Conservation (phyloP, 495 filamentous ascomycete species). For the Trichoderma parareesei region DNA sequence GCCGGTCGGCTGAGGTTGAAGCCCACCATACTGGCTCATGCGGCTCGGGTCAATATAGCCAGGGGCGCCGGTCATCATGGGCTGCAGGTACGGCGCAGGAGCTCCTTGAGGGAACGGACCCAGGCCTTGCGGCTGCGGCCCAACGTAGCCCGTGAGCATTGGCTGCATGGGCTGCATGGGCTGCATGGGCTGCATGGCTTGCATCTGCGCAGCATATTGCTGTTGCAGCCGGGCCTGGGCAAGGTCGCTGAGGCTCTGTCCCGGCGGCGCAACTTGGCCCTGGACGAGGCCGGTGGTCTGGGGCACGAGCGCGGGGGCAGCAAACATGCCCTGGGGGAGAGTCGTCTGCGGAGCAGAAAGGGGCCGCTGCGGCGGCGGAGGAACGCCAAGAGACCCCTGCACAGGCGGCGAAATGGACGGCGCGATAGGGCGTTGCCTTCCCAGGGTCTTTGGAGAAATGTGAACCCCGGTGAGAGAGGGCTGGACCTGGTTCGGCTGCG, state of each 20-base stretch:
- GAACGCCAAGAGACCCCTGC: slow-evolving; percentile 57
- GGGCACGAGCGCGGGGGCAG: slow-evolving; percentile 67
- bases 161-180: slow-evolving; percentile 19
- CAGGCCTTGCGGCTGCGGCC: slow-evolving; percentile 23
- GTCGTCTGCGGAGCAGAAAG: slow-evolving; percentile 84
- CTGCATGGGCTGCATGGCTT: slow-evolving; percentile 21
- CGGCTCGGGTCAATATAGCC: slow-evolving; percentile 42
- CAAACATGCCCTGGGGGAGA: slow-evolving; percentile 59
- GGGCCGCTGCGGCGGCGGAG: slow-evolving; percentile 75
- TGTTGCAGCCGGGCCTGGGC: slow-evolving; percentile 60
- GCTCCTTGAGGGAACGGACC: slow-evolving; percentile 17
- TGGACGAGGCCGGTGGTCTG: slow-evolving; percentile 68
- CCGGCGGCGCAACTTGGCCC: slow-evolving; percentile 55
- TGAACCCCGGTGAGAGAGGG: slow-evolving; percentile 28
- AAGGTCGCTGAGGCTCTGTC: slow-evolving; percentile 68
- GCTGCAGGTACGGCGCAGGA: slow-evolving; percentile 36
- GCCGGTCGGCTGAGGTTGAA: slow-evolving; percentile 60
- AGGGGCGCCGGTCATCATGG: slow-evolving; percentile 35
- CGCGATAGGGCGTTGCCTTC: slow-evolving; percentile 67
- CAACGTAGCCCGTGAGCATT: slow-evolving; percentile 19
- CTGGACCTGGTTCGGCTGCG: slow-evolving; percentile 19
- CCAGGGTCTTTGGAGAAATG: slow-evolving; percentile 30
- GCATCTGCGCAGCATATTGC: slow-evolving; percentile 32
- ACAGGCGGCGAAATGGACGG: slow-evolving; percentile 47
- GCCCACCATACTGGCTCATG: slow-evolving; percentile 49